These are phyloP conservation scores for Saraca asoca DNA, from an alignment of 331 rosid species.

Conservation along the genomic window DNA sequence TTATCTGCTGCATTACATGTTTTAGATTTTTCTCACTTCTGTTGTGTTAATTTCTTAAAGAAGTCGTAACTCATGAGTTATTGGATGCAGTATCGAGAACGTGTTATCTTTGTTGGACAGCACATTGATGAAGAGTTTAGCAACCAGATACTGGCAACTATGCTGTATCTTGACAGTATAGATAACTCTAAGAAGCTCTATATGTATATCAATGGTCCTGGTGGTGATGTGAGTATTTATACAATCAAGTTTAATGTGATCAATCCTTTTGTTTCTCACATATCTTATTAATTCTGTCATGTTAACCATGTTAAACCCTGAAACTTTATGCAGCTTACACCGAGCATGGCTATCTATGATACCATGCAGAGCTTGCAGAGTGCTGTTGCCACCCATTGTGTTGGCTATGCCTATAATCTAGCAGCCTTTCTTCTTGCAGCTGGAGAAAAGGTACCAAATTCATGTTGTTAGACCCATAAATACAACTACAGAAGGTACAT, in stretches of 20 bases:
- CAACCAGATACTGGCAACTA: constrained; percentile 85
- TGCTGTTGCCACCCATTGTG: constrained; percentile 78
- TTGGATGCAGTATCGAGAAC: constrained; percentile 81
- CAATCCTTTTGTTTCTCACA: constrained; percentile 29
- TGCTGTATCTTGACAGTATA: constrained; percentile 87
- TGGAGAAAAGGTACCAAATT: constrained; percentile 75
- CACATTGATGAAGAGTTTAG: constrained; percentile 85
- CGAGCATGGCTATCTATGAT: constrained; percentile 83
- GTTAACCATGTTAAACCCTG: constrained; percentile 34
- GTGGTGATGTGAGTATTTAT: constrained; percentile 85
- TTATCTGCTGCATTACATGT: constrained; percentile 10
- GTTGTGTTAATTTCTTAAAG: constrained; percentile 27
- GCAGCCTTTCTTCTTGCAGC: constrained; percentile 87
- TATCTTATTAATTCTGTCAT: constrained; percentile 21
- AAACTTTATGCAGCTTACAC: constrained; percentile 74
- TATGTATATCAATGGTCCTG: constrained; percentile 88
- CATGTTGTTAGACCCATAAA: not conserved
- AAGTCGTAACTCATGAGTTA: constrained; percentile 14
- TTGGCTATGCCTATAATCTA: constrained; percentile 77
- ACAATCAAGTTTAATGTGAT: constrained; percentile 21
- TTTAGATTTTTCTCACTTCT: constrained; percentile 18
- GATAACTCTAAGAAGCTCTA: constrained; percentile 63
- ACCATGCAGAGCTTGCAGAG: constrained; percentile 90
- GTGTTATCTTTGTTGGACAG: constrained; percentile 79
- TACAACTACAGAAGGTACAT: constrained; percentile 13